Conservation (phyloP, 371 early-diverging fungal species). For the Quaeritorhiza haematococci region DNA sequence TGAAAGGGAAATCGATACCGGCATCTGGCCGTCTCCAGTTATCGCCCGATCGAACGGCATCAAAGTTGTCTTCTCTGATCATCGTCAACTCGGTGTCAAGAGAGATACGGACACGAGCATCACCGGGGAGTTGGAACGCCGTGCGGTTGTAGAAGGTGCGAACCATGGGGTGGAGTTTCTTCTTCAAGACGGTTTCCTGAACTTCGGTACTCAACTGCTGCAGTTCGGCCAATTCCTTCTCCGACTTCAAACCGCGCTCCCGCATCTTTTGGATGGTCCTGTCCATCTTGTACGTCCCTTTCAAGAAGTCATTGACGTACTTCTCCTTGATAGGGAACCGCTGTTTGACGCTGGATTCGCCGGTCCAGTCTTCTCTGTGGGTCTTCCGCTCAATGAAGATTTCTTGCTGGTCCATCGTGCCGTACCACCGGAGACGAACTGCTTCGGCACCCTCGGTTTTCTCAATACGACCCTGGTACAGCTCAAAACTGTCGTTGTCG, state of each 20-base stretch:
- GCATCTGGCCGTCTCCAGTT: slow-evolving; percentile 96
- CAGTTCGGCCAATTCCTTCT: slow-evolving; percentile 74
- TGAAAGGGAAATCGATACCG: slow-evolving; percentile 89
- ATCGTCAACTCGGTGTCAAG: slow-evolving; percentile 97
- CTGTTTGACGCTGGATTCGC: slow-evolving; percentile 85
- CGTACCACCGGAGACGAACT: slow-evolving; percentile 92
- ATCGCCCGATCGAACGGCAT: slow-evolving; percentile 61
- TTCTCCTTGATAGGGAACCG: slow-evolving; percentile 95
- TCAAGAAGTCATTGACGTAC: slow-evolving; percentile 79
- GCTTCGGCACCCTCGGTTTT: slow-evolving; percentile 90
- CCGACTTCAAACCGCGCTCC: slow-evolving; percentile 59
- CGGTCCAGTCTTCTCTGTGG: slow-evolving; percentile 95
- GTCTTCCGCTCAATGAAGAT: slow-evolving; percentile 97
- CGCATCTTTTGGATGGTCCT: slow-evolving; percentile 75
- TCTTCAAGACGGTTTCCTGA: slow-evolving; percentile 68
- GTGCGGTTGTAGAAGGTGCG: slow-evolving; percentile 98
- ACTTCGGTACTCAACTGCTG: slow-evolving; percentile 73
- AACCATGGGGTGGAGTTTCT: slow-evolving; percentile 78
- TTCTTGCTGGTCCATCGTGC: slow-evolving; percentile 72
- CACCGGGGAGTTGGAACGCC: slow-evolving; percentile 98
- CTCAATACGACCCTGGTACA: slow-evolving; percentile 88
- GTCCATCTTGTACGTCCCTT: slow-evolving; percentile 74
- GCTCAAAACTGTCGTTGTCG: slow-evolving; percentile 88
- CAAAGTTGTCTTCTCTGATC: slow-evolving; percentile 92
- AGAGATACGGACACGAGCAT: slow-evolving; percentile 95